phyloP scores from a whole-genome alignment of 1,284 basidiomycete genomes.

The Agroathelia rolfsii region DNA sequence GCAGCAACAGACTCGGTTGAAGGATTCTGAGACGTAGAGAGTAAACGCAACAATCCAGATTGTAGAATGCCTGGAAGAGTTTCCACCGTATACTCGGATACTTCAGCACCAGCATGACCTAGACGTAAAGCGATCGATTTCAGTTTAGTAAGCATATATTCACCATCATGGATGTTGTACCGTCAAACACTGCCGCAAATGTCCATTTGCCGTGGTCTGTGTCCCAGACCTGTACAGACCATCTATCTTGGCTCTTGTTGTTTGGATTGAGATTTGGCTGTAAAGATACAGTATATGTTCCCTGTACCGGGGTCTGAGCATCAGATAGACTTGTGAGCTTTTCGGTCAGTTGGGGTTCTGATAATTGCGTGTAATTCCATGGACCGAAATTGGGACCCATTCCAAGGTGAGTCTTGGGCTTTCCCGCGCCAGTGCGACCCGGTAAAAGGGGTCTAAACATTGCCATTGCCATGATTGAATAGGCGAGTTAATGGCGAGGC shows the following conservation, averaged over 20 bases:
- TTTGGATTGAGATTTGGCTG: conserved; percentile 18
- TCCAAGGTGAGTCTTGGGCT: conserved; percentile 3
- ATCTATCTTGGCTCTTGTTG: conserved; percentile 20
- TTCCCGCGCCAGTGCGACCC: no score
- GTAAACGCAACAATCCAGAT: conserved; percentile 4
- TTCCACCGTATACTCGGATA: conserved; percentile 14
- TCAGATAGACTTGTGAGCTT: conserved; percentile 12
- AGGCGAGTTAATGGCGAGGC: no score
- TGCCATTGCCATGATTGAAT: no score
- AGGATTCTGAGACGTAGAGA: conserved; percentile 1
- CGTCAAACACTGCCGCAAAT: conserved; percentile 23
- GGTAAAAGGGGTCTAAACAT: no score
- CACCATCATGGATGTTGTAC: conserved; percentile 10
- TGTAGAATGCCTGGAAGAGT: conserved; percentile 12
- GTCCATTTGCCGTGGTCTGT: conserved; percentile 17
- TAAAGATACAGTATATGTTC: conserved; percentile 17
- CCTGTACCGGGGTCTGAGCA: conserved; percentile 9
- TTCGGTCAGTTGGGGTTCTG: conserved; percentile 9
- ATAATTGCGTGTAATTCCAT: conserved; percentile 9
- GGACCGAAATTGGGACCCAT: conserved; percentile 5
- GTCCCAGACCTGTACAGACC: conserved; percentile 17
- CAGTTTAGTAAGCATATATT: neutral
- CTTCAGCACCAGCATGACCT: conserved; percentile 22
- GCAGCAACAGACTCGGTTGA: conserved; percentile 5
- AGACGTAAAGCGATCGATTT: conserved; percentile 4